Evolutionary conservation across 2,329 filamentous ascomycete species (phyloP).

Genomic region (Helotiales sp.): DNA sequence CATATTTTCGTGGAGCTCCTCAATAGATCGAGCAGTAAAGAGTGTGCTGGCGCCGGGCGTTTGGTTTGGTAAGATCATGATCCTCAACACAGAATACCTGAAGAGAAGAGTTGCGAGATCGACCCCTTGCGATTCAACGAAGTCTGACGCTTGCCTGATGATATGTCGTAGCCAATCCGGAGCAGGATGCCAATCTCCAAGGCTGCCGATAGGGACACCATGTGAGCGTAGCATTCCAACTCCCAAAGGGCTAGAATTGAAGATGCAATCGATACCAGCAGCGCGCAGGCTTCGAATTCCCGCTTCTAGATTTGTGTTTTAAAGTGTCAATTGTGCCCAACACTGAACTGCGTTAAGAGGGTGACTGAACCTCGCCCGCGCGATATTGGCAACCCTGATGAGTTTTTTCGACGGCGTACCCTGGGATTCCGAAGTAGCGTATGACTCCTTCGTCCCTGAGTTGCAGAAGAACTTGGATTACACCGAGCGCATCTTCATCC

Average conservation of each 20-base stretch:
- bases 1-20: no score
- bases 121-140: neutral
- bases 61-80: no score
- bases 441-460: neutral
- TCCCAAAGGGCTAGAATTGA: neutral
- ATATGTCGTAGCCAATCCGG: neutral
- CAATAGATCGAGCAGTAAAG: no score
- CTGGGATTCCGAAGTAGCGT: neutral
- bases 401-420: neutral
- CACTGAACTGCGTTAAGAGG: neutral
- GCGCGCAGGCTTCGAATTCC: neutral
- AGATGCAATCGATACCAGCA: neutral
- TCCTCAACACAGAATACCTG: neutral
- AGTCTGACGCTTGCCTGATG: neutral
- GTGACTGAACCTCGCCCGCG: neutral
- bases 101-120: neutral
- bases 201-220: neutral
- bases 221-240: neutral
- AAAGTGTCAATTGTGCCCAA: neutral
- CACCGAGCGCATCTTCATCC: neutral
- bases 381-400: neutral
- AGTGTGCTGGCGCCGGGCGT: no score
- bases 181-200: neutral
- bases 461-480: neutral
- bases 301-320: neutral